A percentile compares a stretch with the other conserved stretches of the same genome.
Conservation (phyloP, 495 filamentous ascomycete species). For the Daldinia bambusicola region DNA sequence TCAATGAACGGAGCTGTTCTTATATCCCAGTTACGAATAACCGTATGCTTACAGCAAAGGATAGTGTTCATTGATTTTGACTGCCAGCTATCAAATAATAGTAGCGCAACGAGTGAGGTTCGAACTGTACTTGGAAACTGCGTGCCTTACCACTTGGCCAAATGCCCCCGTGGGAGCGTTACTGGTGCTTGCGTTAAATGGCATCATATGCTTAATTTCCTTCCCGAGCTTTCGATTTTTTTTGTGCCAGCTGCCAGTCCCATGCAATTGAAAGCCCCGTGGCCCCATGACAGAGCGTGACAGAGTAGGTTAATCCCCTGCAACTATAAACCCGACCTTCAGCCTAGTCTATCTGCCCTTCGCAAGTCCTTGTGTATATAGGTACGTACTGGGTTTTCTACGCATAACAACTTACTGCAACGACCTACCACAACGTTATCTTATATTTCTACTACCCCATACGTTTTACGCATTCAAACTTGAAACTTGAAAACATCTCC, state of each 20-base stretch:
- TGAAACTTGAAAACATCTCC: too few species aligned
- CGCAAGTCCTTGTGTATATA: too few species aligned
- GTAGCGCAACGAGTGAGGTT: not conserved
- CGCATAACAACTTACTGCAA: too few species aligned
- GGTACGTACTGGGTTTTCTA: too few species aligned
- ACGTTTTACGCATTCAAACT: too few species aligned
- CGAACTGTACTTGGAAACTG: not conserved
- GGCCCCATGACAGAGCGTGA: too few species aligned
- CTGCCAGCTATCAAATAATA: not conserved
- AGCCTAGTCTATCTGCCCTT: too few species aligned
- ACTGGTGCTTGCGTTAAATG: not conserved
- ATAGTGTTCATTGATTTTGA: not conserved
- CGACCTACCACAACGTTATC: too few species aligned
- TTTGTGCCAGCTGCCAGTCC: not conserved
- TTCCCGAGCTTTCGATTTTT: not conserved
- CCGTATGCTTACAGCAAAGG: not conserved
- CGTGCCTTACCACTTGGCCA: constrained; percentile 4
- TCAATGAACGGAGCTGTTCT: not conserved
- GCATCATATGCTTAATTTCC: not conserved
- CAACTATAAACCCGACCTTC: too few species aligned
- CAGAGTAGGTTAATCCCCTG: too few species aligned
- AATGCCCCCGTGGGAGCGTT: not conserved
- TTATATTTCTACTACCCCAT: too few species aligned
- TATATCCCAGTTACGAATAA: not conserved
- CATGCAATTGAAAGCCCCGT: too few species aligned